Conservation (phyloP, 345 rosid species). For the Alliaria petiolata region DNA sequence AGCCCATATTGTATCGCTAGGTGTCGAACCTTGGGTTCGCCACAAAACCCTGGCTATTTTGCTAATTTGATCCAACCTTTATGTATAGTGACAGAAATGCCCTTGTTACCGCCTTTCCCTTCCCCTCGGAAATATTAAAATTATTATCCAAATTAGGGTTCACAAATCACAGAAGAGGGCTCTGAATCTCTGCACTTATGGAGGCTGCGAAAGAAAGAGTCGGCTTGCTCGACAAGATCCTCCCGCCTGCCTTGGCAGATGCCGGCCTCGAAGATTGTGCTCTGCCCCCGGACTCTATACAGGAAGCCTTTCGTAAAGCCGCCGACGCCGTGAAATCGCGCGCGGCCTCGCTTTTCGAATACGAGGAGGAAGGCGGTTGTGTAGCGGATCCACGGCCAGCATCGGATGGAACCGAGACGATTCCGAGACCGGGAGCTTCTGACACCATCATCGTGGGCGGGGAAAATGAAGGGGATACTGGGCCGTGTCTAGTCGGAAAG, state of each 20-base stretch:
- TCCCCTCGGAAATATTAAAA: neutral
- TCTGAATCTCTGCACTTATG: conserved; percentile 27
- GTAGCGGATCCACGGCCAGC: conserved; percentile 19
- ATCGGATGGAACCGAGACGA: neutral
- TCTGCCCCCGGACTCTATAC: conserved; percentile 56
- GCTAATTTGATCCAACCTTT: neutral
- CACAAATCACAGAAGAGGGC: neutral
- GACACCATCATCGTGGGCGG: conserved; percentile 12
- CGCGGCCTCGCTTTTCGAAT: conserved; percentile 42
- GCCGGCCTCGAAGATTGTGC: conserved; percentile 82
- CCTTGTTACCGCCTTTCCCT: conserved; percentile 15
- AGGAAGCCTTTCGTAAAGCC: conserved; percentile 65
- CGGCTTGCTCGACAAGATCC: conserved; percentile 40
- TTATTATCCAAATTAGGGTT: neutral
- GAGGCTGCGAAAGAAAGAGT: conserved; percentile 35
- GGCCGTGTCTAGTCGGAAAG: conserved; percentile 27
- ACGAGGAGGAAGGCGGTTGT: conserved; percentile 32
- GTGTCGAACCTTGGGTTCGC: conserved; percentile 26
- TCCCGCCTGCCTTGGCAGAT: conserved; percentile 61
- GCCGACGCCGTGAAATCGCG: conserved; percentile 54
- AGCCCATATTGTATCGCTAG: neutral
- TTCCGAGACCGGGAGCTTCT: neutral
- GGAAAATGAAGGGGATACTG: neutral
- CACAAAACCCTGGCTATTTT: neutral
- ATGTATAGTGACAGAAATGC: neutral